Evolutionary conservation across 2,329 filamentous ascomycete species (phyloP).

Genomic region (Ramularia endophylla): DNA sequence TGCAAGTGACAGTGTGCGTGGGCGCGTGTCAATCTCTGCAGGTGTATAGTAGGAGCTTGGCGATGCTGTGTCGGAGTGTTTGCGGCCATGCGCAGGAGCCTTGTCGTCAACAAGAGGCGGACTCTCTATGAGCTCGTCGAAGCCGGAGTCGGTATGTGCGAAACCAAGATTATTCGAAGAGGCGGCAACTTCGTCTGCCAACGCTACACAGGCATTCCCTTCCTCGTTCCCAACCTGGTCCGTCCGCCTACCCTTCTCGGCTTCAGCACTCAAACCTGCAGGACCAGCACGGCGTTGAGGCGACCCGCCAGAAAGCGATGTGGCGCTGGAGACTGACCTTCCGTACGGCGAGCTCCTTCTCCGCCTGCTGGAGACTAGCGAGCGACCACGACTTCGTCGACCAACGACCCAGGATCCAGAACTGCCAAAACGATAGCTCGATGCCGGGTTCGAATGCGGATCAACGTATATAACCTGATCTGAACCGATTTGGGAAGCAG

Average conservation of each 20-base stretch:
- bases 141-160: slow-evolving; percentile 34
- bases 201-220: neutral
- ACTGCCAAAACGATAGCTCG: slow-evolving; percentile 39
- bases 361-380: slow-evolving; percentile 29
- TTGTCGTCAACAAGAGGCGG: too few relatives aligned
- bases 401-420: slow-evolving; percentile 41
- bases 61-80: neutral
- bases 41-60: too few relatives aligned
- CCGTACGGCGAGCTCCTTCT: slow-evolving; percentile 31
- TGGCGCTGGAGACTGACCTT: slow-evolving; percentile 25
- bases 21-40: too few relatives aligned
- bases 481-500: slow-evolving; percentile 11
- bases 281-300: slow-evolving; percentile 4
- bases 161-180: slow-evolving; percentile 5
- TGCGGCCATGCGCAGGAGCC: too few relatives aligned
- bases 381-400: slow-evolving; percentile 28
- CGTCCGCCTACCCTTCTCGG: slow-evolving; percentile 1
- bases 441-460: slow-evolving; percentile 35
- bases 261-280: neutral
- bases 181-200: neutral
- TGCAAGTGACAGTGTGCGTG: too few relatives aligned
- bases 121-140: slow-evolving; percentile 34
- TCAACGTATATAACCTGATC: slow-evolving; percentile 29
- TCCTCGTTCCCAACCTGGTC: slow-evolving; percentile 1
- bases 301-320: slow-evolving; percentile 18